Conservation (phyloP, 1,284 basidiomycete genomes). For the Tylopilus sp. region DNA sequence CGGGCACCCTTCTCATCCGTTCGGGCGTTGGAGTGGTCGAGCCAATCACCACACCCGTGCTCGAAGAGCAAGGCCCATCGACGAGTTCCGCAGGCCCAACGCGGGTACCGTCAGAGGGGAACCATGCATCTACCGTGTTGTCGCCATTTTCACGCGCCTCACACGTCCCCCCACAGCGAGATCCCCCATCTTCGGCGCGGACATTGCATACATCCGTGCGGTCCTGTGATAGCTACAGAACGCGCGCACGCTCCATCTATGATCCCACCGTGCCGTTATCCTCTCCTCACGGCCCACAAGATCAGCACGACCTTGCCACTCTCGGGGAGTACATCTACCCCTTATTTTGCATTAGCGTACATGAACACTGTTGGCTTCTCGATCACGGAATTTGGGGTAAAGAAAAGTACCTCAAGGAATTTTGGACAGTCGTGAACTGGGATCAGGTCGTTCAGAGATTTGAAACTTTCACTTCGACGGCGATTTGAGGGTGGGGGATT, state of each 20-base stretch:
- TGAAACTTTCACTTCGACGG: slow-evolving; percentile 18
- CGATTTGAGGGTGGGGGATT: slow-evolving; percentile 9
- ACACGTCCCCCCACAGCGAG: slow-evolving; percentile 4
- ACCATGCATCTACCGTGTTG: slow-evolving; percentile 2
- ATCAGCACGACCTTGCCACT: slow-evolving; percentile 17
- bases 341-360: slow-evolving; percentile 80
- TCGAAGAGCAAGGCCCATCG: slow-evolving; percentile 20
- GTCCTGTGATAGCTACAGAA: slow-evolving; percentile 7
- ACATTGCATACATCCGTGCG: slow-evolving; percentile 24
- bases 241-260: slow-evolving; percentile 25
- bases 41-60: slow-evolving; percentile 34
- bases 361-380: slow-evolving; percentile 92
- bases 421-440: slow-evolving; percentile 93
- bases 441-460: slow-evolving; percentile 49
- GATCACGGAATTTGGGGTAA: slow-evolving; percentile 95
- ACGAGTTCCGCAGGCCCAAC: neutral
- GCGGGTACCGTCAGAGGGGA: neutral
- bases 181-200: slow-evolving; percentile 22
- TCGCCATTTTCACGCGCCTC: slow-evolving; percentile 22
- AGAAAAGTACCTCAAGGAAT: slow-evolving; percentile 84
- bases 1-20: slow-evolving; percentile 84
- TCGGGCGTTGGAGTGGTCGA: slow-evolving; percentile 40
- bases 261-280: slow-evolving; percentile 26
- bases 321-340: slow-evolving; percentile 66
- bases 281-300: slow-evolving; percentile 33